Conservation (phyloP, 116 monocot genomes). For the Zostera marina region DNA sequence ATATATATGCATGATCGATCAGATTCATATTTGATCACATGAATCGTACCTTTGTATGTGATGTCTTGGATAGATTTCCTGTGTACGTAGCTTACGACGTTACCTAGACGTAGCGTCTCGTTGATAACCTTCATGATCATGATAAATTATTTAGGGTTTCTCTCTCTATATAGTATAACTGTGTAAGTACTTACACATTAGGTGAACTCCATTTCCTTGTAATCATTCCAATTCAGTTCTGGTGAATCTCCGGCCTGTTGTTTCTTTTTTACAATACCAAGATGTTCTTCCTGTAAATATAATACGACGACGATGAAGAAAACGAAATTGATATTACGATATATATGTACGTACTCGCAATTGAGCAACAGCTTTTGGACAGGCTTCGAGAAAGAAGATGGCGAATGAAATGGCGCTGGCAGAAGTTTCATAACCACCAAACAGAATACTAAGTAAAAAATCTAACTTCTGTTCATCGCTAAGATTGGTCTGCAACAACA, state of each 20-base stretch:
- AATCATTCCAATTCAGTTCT: slow-evolving; percentile 71
- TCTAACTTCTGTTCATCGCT: slow-evolving; percentile 45
- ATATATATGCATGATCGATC: too few relatives aligned
- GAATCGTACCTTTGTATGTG: slow-evolving; percentile 42
- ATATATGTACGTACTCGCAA: slow-evolving; percentile 13
- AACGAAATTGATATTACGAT: too few relatives aligned
- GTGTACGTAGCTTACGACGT: slow-evolving; percentile 70
- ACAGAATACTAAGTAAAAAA: slow-evolving; percentile 45
- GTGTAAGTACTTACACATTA: slow-evolving; percentile 65
- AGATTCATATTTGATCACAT: neutral
- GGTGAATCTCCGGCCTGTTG: slow-evolving; percentile 12
- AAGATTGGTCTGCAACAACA: slow-evolving; percentile 56
- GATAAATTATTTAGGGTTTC: neutral
- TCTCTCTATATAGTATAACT: neutral
- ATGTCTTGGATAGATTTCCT: slow-evolving; percentile 57
- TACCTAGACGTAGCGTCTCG: slow-evolving; percentile 87
- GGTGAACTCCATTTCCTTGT: slow-evolving; percentile 85
- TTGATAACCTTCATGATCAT: slow-evolving; percentile 50
- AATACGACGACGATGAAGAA: too few relatives aligned
- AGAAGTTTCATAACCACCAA: slow-evolving; percentile 54
- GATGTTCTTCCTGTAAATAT: slow-evolving; percentile 32
- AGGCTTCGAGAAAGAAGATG: slow-evolving; percentile 35
- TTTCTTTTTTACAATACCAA: slow-evolving; percentile 18
- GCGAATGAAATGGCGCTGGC: slow-evolving; percentile 32
- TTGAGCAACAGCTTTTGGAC: slow-evolving; percentile 22